Conservation (phyloP, 1,284 basidiomycete species). For the Fereydounia khargensis region DNA sequence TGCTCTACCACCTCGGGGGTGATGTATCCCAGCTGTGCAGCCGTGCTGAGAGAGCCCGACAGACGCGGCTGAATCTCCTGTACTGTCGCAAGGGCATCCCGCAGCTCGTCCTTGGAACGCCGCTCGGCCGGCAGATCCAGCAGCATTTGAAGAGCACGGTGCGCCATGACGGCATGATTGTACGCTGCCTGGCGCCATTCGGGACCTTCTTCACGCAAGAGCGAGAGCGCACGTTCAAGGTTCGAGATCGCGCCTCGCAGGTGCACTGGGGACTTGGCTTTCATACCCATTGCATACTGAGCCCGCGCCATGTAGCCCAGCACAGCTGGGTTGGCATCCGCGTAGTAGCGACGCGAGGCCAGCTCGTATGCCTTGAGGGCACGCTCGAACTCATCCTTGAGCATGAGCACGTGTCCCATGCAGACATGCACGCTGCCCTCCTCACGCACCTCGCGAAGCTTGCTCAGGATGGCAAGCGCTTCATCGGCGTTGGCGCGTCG, state of each 20-base stretch:
- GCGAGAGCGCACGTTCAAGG: conserved; percentile 27
- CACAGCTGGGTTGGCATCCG: conserved; percentile 30
- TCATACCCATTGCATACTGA: conserved; percentile 49
- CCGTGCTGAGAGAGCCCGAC: conserved; percentile 22
- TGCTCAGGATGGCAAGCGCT: conserved; percentile 46
- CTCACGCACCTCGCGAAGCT: conserved; percentile 52
- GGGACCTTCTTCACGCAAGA: conserved; percentile 25
- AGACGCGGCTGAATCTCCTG: conserved; percentile 30
- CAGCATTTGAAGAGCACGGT: conserved; percentile 53
- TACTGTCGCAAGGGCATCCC: conserved; percentile 40
- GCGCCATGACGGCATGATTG: conserved; percentile 52
- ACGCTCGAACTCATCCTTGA: conserved; percentile 50
- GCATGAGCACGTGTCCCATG: conserved; percentile 54
- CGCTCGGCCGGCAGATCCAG: conserved; percentile 43
- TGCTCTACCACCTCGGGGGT: conserved; percentile 52
- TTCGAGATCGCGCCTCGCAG: conserved; percentile 37
- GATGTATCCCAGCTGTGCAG: conserved; percentile 44
- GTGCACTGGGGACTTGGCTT: conserved; percentile 30
- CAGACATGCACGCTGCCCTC: conserved; percentile 55
- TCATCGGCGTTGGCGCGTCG: conserved; percentile 45
- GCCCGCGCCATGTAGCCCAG: conserved; percentile 51
- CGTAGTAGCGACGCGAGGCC: conserved; percentile 36
- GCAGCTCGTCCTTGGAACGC: conserved; percentile 28
- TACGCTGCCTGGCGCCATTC: conserved; percentile 45
- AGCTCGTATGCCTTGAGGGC: conserved; percentile 52